Evolutionary conservation across 2,329 filamentous ascomycete genomes (phyloP), one percentile per base, ranked within the genome.

Genomic region (Macrophomina tecta): DNA sequence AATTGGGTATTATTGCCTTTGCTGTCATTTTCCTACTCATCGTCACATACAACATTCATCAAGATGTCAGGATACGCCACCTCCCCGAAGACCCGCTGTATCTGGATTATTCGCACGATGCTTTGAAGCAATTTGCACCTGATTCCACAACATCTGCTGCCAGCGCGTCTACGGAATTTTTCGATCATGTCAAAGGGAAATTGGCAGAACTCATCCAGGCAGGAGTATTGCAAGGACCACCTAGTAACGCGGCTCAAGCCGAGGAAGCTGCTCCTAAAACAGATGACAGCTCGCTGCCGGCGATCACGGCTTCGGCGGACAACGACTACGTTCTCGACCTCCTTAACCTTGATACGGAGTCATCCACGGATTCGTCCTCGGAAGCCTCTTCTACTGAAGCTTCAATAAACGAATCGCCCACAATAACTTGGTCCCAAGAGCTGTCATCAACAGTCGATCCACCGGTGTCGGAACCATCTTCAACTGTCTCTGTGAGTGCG

Each of bases 61-160:
- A 62, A 23, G 32, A 62, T 28, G 58, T 62, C 40, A 45, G 58
- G 36, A 28, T 45, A 5, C 58, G 58, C 40, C 45, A n/a, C 14
- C 9, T 16, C 32, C 3, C 11, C 8, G 34, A 58, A 5, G 8
- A 28, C 2, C 18, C 36, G 5, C 18, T 30, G 4, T 16, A 32
- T n/a, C 8, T 45, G n/a, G 12, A 58, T n/a, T 36, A 58, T 32
- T 30, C 36, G 16, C 23, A 61, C 4, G 42, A 61, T 23, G 6
- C 9, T n/a, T 28, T 61, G 28, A 40, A 58, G 23, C 38, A 58
- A 30, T 36, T 32, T 12, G 11, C 30, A 16, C 1, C 36, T 7
- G 38, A 45, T 11, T 32, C 55, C 7, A 58, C 23, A 11, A 45
- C 18, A n/a, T 32, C 38, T 23, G 38, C 18, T 3, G 8, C 23